phyloP scores from a whole-genome alignment of 306 rosid genomes.

The Cicer chorassanicum region DNA sequence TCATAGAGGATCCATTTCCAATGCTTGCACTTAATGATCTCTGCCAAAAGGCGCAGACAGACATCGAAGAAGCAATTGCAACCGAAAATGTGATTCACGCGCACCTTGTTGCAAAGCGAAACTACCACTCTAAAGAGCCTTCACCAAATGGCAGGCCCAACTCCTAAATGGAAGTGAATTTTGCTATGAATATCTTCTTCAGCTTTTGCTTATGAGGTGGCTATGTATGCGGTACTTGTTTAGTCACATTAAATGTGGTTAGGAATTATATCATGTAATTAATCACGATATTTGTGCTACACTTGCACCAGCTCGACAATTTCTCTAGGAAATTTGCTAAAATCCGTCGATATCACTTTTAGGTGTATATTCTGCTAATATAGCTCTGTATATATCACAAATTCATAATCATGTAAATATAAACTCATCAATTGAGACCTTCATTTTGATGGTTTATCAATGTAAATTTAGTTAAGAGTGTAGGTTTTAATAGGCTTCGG shows the following conservation, averaged over 20 bases:
- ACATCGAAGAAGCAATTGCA: conserved; percentile 67
- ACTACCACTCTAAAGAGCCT: conserved; percentile 52
- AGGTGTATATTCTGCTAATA: conserved; percentile 29
- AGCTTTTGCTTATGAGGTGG: conserved; percentile 38
- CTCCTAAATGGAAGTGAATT: conserved; percentile 44
- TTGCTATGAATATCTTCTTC: conserved; percentile 23
- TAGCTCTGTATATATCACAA: conserved; percentile 40
- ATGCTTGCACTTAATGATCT: conserved; percentile 85
- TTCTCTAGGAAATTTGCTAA: conserved; percentile 37
- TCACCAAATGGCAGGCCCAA: conserved; percentile 79
- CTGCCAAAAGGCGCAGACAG: conserved; percentile 60
- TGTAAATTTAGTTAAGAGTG: background rate
- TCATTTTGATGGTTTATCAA: background rate
- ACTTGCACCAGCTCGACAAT: conserved; percentile 29
- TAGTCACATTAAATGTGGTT: conserved; percentile 31
- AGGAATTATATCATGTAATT: conserved; percentile 19
- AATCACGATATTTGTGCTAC: conserved; percentile 20
- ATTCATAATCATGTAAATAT: conserved; percentile 39
- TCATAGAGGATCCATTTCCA: conserved; percentile 93
- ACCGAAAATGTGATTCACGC: conserved; percentile 56
- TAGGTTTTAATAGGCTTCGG: conserved; percentile 5
- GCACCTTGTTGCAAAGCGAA: conserved; percentile 59
- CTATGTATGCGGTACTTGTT: conserved; percentile 27
- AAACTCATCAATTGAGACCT: conserved; percentile 14
- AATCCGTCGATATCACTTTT: conserved; percentile 13